phyloP scores from a whole-genome alignment of 2,329 filamentous ascomycete species.

The Exophiala oligosperma region DNA sequence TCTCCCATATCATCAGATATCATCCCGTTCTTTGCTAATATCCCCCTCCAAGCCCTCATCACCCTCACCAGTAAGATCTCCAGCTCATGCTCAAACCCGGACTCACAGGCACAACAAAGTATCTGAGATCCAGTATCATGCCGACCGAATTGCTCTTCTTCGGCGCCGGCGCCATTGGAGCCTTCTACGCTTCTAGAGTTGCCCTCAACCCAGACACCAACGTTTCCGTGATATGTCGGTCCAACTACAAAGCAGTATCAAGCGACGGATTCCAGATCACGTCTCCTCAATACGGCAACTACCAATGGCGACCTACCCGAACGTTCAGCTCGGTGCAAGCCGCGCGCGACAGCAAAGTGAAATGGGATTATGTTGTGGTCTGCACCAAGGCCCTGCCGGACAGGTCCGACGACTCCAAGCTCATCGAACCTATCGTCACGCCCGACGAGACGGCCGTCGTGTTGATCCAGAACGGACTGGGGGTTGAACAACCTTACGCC shows the following conservation, averaged over 20 bases:
- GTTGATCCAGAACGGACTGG: constrained; percentile 69
- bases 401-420: constrained; percentile 60
- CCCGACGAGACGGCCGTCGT: constrained; percentile 57
- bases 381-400: constrained; percentile 71
- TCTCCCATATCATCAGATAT: neutral
- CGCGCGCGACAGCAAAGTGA: constrained; percentile 47
- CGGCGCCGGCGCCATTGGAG: constrained; percentile 31
- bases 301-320: constrained; percentile 61
- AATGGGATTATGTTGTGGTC: constrained; percentile 68
- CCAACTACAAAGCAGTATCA: constrained; percentile 67
- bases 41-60: neutral
- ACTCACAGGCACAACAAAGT: too few relatives aligned
- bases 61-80: neutral
- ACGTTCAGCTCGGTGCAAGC: constrained; percentile 63
- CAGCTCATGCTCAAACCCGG: neutral
- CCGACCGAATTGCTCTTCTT: constrained; percentile 28
- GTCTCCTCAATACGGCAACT: constrained; percentile 67
- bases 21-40: too few relatives aligned
- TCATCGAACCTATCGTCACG: constrained; percentile 61
- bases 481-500: constrained; percentile 67
- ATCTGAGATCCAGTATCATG: constrained; percentile 8
- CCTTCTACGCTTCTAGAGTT: constrained; percentile 29
- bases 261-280: constrained; percentile 62
- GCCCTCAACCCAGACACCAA: constrained; percentile 43
- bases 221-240: constrained; percentile 71